Base-by-base conservation (phyloP, 176 grass and related monocot species). In the Thinopyrum elongatum region DNA sequence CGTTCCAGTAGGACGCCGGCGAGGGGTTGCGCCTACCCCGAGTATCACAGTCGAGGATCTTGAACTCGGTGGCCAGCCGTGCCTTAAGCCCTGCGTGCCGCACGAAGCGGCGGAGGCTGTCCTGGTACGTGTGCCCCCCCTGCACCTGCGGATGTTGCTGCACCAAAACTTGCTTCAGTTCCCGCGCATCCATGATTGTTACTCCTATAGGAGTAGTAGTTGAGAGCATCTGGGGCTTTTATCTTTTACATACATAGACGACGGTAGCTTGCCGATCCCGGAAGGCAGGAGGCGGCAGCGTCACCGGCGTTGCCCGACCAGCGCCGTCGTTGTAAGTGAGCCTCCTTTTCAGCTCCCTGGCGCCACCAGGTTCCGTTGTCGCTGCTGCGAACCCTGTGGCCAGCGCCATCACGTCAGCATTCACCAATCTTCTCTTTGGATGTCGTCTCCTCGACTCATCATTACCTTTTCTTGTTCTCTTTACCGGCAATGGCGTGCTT, bases 51-150 rank as follows among this genome's bases (percentile, higher is more conserved):
- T 87, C 71, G 47, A 81, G 87, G 31, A 16, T 79, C 80, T 44
- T 82, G 47, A 74, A 67, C 74, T 91, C 87, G 79, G 89, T 87
- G 79, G 87, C 92, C 47, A 75, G 80, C 36, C 82, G 82, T 33
- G 92, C 92, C 51, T 82, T 71, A 22, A 70, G 83, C 64, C 89
- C 89, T 10, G 89, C 80, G 35, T 89, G 67, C 63, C 74, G 85
- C 71, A 91, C 89, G 35, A 87, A 94, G 2, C 74, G 70, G 0
- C 75, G 77, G 77, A 91, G 74, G 72, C 87, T 94, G 19, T 84
- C 89, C 35, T 62, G 72, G 86, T 83, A 94, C 39, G 84, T 76
- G 62, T 60, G 84, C 69, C 51, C 77, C 42, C 60, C 73, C 15
- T 51, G 47, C 21, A 55, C 55, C 74, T 73, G 82, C 12, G 41